phyloP scores from a whole-genome alignment of 768 basidiomycete species.

The Leccinum incarnatum region DNA sequence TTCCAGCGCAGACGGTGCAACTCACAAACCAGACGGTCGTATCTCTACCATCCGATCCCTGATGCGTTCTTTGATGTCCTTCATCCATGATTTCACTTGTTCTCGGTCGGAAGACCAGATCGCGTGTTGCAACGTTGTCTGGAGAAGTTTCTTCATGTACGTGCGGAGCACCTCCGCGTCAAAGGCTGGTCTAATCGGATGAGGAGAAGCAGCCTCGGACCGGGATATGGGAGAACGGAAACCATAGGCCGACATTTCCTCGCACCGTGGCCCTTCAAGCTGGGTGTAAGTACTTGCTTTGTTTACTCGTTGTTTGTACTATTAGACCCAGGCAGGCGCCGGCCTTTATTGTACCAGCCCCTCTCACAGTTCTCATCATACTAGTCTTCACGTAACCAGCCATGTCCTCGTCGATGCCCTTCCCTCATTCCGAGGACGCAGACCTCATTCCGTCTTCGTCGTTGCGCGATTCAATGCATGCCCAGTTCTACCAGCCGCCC shows the following conservation, averaged over 20 bases:
- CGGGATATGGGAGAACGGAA: constrained; percentile 62
- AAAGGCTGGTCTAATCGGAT: constrained; percentile 52
- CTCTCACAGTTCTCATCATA: not conserved
- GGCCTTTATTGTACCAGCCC: not conserved
- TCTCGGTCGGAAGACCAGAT: constrained; percentile 73
- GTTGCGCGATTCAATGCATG: constrained; percentile 38
- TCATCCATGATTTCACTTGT: constrained; percentile 71
- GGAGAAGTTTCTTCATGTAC: constrained; percentile 81
- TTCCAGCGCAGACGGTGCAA: constrained; percentile 14
- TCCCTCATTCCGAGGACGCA: constrained; percentile 45
- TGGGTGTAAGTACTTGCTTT: constrained; percentile 9
- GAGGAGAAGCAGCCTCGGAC: constrained; percentile 53
- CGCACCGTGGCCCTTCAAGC: not conserved
- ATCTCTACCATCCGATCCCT: constrained; percentile 87
- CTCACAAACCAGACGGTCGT: constrained; percentile 80
- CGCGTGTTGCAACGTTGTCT: constrained; percentile 60
- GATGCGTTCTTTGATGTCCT: constrained; percentile 79
- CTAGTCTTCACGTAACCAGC: not conserved
- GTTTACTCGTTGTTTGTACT: constrained; percentile 28
- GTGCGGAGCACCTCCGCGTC: constrained; percentile 69
- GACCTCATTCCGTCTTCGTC: constrained; percentile 40
- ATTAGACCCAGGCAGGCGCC: not conserved
- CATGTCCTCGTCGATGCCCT: constrained; percentile 66
- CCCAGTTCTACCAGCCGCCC: constrained; percentile 50
- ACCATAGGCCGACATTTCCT: constrained; percentile 32